Evolutionary conservation across 129 eudicot species (phyloP).

Genomic region (Artemisia tridentata): DNA sequence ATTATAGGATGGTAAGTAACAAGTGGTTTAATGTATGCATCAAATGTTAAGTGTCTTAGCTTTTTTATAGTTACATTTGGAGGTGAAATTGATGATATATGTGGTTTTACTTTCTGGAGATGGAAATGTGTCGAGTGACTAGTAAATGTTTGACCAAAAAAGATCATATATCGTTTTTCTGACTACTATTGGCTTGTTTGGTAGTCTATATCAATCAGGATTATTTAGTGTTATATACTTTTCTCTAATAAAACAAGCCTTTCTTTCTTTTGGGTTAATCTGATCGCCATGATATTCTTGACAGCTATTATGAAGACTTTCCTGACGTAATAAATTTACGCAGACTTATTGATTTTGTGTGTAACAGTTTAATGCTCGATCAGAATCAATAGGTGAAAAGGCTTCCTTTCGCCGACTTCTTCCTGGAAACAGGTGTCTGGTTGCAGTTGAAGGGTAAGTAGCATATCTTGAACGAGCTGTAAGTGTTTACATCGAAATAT

Average conservation of each 20-base stretch:
- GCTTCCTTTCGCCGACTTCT: constrained; percentile 92
- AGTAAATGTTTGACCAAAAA: too few species aligned
- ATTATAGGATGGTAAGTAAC: constrained; percentile 73
- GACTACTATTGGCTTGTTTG: too few species aligned
- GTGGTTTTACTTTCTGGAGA: too few species aligned
- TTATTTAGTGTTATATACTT: neutral
- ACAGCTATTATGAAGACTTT: neutral
- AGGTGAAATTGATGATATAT: neutral
- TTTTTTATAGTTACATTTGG: neutral
- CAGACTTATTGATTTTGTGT: constrained; percentile 15
- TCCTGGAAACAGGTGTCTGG: constrained; percentile 87
- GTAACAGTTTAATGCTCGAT: constrained; percentile 89
- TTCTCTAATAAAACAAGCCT: neutral
- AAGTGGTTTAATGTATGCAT: neutral
- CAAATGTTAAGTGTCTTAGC: neutral
- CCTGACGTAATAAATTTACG: neutral
- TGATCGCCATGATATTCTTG: neutral
- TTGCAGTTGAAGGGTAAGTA: constrained; percentile 87
- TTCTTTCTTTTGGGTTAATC: constrained; percentile 1
- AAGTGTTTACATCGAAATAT: neutral
- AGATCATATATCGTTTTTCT: too few species aligned
- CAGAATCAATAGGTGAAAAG: constrained; percentile 80
- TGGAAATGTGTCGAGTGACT: too few species aligned
- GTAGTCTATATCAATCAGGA: too few species aligned
- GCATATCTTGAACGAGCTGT: neutral